A percentile compares a stretch with the other conserved stretches of the same genome.
These are phyloP conservation scores for Camillea tinctor DNA, from an alignment of 2,329 filamentous ascomycete species.

Conservation along the genomic window DNA sequence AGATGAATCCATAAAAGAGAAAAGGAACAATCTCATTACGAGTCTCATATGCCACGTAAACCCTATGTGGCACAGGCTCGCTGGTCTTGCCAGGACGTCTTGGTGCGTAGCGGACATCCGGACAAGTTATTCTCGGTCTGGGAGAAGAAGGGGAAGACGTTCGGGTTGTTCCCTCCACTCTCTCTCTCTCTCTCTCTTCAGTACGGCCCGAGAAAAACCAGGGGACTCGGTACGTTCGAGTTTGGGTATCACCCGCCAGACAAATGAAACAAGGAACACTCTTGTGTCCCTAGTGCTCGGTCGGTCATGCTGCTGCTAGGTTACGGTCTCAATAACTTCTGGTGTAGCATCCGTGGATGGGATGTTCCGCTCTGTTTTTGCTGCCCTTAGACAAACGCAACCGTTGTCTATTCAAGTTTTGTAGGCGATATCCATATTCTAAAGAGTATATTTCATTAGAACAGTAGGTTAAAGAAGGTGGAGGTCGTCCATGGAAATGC, in stretches of 20 bases:
- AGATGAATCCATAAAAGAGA: neutral
- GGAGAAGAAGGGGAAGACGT: neutral
- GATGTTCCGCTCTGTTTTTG: too few species aligned
- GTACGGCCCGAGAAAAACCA: neutral
- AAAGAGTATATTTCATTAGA: too few species aligned
- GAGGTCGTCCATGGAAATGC: too few species aligned
- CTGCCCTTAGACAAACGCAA: too few species aligned
- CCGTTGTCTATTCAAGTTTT: too few species aligned
- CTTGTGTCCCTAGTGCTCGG: neutral
- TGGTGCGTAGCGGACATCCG: neutral
- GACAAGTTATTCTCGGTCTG: neutral
- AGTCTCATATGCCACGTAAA: neutral
- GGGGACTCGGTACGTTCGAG: neutral
- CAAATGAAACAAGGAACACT: neutral
- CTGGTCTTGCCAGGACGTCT: neutral
- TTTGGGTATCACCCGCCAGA: neutral
- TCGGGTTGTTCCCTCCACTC: too few species aligned
- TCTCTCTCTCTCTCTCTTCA: neutral
- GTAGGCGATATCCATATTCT: too few species aligned
- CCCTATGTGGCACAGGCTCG: neutral
- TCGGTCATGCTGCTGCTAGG: neutral
- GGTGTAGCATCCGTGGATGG: too few species aligned
- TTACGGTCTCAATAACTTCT: neutral
- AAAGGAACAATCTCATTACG: neutral
- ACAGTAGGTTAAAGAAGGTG: too few species aligned